phyloP scores from a whole-genome alignment of 139 green algal genomes.

The Chlamydomonas applanata region DNA sequence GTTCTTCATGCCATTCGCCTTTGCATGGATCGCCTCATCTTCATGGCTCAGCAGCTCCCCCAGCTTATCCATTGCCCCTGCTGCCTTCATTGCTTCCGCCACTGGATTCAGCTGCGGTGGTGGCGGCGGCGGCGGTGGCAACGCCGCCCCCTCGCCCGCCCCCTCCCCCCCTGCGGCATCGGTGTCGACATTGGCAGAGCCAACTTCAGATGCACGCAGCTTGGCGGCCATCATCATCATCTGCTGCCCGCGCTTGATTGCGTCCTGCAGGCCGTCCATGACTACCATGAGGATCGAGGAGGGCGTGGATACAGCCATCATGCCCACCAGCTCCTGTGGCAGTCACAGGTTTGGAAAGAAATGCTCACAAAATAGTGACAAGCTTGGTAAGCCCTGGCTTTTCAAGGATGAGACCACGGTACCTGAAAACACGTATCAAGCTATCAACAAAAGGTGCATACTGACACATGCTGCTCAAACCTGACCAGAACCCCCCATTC shows the following conservation, averaged over 20 bases:
- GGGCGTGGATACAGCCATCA: not conserved
- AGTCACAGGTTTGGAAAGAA: too few relatives aligned
- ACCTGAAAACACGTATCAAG: too few relatives aligned
- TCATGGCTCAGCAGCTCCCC: not conserved
- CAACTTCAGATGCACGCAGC: too few relatives aligned
- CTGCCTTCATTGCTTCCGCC: not conserved
- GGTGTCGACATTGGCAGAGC: too few relatives aligned
- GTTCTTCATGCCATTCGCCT: conserved; percentile 6
- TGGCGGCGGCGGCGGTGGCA: too few relatives aligned
- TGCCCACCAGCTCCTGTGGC: conserved; percentile 1
- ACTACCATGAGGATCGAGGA: not conserved
- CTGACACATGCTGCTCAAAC: too few relatives aligned
- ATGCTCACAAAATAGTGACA: too few relatives aligned
- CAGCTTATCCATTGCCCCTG: conserved; percentile 8
- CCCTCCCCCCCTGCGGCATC: not conserved
- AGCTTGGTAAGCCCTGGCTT: too few relatives aligned
- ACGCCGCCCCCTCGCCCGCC: not conserved
- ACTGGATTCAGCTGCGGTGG: not conserved
- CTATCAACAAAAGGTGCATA: too few relatives aligned
- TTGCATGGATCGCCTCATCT: not conserved
- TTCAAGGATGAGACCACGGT: too few relatives aligned
- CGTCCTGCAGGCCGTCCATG: conserved; percentile 2
- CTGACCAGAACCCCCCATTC: too few relatives aligned
- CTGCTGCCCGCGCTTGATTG: conserved; percentile 6
- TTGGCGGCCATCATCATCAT: conserved; percentile 1